Evolutionary conservation across 768 basidiomycete species (phyloP).

Genomic region (Imleria badia): DNA sequence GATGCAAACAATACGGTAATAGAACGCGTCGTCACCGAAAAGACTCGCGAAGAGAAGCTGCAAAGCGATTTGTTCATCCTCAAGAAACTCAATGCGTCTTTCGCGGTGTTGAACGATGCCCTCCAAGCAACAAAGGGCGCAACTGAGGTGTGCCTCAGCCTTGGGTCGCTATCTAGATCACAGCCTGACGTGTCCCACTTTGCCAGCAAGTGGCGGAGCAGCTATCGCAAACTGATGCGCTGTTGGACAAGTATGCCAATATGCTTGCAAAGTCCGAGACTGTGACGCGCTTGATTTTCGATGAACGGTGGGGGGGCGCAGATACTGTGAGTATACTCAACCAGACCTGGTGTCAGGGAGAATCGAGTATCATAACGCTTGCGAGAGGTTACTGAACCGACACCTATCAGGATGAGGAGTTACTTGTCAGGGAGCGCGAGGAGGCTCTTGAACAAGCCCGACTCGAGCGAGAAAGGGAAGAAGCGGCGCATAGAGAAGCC

Average conservation of each 20-base stretch:
- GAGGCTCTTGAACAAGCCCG: conserved; percentile 29
- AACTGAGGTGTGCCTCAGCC: conserved; percentile 56
- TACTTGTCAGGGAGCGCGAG: conserved; percentile 44
- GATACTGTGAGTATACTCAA: conserved; percentile 52
- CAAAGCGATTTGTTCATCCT: conserved; percentile 72
- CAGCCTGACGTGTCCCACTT: background rate
- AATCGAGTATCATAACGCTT: background rate
- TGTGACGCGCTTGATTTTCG: conserved; percentile 65
- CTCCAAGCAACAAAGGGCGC: conserved; percentile 60
- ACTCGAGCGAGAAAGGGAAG: conserved; percentile 38
- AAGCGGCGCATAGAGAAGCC: conserved; percentile 41
- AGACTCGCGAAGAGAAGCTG: conserved; percentile 66
- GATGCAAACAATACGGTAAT: conserved; percentile 27
- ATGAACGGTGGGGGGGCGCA: conserved; percentile 74
- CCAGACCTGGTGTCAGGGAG: background rate
- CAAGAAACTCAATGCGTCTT: conserved; percentile 69
- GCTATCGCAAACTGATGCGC: conserved; percentile 66
- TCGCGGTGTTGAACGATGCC: conserved; percentile 67
- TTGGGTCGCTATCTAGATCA: background rate
- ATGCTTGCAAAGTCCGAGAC: conserved; percentile 72
- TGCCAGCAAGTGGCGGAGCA: conserved; percentile 63
- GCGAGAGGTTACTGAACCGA: background rate
- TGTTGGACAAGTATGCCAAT: conserved; percentile 73
- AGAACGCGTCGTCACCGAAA: conserved; percentile 27
- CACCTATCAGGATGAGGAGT: conserved; percentile 54